Conservation (phyloP, 2,329 filamentous ascomycete species). For the Talaromyces marneffei region DNA sequence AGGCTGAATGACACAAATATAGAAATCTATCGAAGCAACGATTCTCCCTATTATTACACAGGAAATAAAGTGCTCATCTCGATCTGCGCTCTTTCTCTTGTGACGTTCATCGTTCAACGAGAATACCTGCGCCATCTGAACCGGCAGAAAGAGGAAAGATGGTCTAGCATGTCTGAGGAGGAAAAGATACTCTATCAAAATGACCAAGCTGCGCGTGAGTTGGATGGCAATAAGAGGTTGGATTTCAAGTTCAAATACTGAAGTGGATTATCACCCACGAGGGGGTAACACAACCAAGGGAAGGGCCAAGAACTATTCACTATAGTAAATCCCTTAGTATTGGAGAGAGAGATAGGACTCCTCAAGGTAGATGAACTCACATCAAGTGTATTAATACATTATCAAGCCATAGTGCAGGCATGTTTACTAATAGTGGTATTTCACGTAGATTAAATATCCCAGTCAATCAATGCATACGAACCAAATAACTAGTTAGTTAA, state of each 20-base stretch:
- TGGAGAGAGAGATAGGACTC: neutral
- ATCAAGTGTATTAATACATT: too few relatives aligned
- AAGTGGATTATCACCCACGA: neutral
- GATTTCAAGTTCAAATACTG: constrained; percentile 41
- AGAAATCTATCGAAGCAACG: constrained; percentile 48
- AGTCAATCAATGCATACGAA: neutral
- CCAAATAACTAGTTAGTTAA: neutral
- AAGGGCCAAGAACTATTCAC: neutral
- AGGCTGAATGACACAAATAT: neutral
- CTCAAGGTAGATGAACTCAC: neutral
- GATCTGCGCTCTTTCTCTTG: constrained; percentile 45
- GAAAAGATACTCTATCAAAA: constrained; percentile 45
- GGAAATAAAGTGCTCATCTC: constrained; percentile 52
- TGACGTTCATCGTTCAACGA: constrained; percentile 45
- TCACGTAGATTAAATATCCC: neutral
- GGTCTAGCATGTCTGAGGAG: constrained; percentile 43
- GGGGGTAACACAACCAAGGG: neutral
- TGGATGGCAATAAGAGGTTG: constrained; percentile 47
- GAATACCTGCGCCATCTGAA: constrained; percentile 44
- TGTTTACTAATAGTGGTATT: neutral
- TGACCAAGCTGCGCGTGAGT: constrained; percentile 40
- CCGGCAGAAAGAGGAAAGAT: constrained; percentile 44
- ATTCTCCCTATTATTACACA: constrained; percentile 49
- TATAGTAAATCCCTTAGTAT: too few relatives aligned
- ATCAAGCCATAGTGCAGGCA: neutral